These are phyloP conservation scores for Zygnema cylindricum DNA, from an alignment of 139 green algal species.

Conservation along the genomic window DNA sequence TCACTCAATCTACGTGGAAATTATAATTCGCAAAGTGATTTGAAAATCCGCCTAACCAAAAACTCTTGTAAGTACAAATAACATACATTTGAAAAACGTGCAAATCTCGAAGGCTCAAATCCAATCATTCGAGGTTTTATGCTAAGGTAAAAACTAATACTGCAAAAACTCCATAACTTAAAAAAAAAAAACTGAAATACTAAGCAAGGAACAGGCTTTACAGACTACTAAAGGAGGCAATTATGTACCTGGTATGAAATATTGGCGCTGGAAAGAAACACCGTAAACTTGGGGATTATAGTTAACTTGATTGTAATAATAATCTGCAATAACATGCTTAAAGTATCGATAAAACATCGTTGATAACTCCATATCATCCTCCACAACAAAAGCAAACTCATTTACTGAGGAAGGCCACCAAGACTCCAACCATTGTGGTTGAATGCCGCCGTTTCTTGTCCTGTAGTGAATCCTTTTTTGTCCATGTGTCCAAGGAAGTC, in stretches of 20 bases:
- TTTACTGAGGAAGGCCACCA: slow-evolving; percentile 46
- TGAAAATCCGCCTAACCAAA: too few species aligned
- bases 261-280: slow-evolving; percentile 41
- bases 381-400: slow-evolving; percentile 47
- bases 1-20: too few species aligned
- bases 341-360: slow-evolving; percentile 40
- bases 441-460: slow-evolving; percentile 24
- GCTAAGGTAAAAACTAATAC: too few species aligned
- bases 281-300: slow-evolving; percentile 37
- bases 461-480: slow-evolving; percentile 29
- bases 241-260: slow-evolving; percentile 28
- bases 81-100: too few species aligned
- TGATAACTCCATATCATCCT: slow-evolving; percentile 50
- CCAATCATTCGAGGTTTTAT: too few species aligned
- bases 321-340: slow-evolving; percentile 25
- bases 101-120: too few species aligned
- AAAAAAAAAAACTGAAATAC: too few species aligned
- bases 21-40: too few species aligned
- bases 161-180: too few species aligned
- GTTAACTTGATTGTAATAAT: slow-evolving; percentile 32
- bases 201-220: too few species aligned
- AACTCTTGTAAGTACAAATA: too few species aligned
- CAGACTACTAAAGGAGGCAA: too few species aligned
- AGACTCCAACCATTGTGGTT: slow-evolving; percentile 46
- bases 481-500: slow-evolving; percentile 29